These are phyloP conservation scores for Fagopyrum tataricum DNA, from an alignment of 148 eudicot species.

Conservation along the genomic window DNA sequence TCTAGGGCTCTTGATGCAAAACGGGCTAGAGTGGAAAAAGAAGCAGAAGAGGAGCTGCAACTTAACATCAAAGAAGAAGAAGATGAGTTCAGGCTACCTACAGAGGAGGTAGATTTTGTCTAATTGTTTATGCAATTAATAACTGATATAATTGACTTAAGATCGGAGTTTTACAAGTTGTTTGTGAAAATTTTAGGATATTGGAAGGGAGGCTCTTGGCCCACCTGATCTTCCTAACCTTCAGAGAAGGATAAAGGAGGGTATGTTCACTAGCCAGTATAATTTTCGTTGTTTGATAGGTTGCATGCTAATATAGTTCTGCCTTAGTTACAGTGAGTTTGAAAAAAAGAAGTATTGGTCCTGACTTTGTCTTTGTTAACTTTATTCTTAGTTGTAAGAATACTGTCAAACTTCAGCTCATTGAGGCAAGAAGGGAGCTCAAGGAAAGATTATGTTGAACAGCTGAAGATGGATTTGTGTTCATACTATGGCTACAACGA, in stretches of 20 bases:
- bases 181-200: constrained; percentile 41
- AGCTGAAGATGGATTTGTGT: constrained; percentile 60
- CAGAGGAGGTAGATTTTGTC: constrained; percentile 41
- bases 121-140: neutral
- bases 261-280: constrained; percentile 31
- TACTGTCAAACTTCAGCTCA: constrained; percentile 63
- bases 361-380: neutral
- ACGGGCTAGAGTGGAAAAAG: constrained; percentile 34
- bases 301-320: neutral
- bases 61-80: constrained; percentile 56
- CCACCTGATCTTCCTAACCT: constrained; percentile 84
- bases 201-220: constrained; percentile 63
- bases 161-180: neutral
- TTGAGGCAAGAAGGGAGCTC: constrained; percentile 61
- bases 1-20: constrained; percentile 39
- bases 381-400: constrained; percentile 45
- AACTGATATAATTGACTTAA: neutral
- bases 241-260: constrained; percentile 80
- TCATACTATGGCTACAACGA: constrained; percentile 93
- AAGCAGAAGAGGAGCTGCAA: constrained; percentile 48
- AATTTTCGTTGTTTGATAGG: neutral
- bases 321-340: neutral
- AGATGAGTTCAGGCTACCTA: constrained; percentile 64
- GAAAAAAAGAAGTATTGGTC: neutral
- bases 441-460: constrained; percentile 70